These are phyloP conservation scores for Cryptosporidium sp. DNA, from an alignment of 169 alveolate species.

Conservation along the genomic window DNA sequence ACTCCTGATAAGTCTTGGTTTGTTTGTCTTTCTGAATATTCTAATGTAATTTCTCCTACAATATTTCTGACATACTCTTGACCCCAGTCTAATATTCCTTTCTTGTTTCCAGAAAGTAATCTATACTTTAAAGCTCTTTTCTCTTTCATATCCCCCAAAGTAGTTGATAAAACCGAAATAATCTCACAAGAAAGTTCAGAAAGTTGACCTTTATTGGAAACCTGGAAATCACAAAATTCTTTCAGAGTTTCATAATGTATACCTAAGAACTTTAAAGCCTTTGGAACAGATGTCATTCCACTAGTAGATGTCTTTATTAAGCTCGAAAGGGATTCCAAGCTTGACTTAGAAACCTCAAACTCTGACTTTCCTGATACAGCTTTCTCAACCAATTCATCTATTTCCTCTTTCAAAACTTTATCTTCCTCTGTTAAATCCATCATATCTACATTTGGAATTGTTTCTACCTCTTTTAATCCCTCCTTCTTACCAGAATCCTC, in stretches of 20 bases:
- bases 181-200: constrained; percentile 75
- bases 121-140: constrained; percentile 74
- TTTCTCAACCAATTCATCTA: constrained; percentile 39
- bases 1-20: constrained; percentile 62
- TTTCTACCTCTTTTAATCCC: not conserved
- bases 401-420: constrained; percentile 37
- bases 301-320: constrained; percentile 84
- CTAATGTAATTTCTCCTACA: constrained; percentile 79
- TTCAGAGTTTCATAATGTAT: constrained; percentile 81
- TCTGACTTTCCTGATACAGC: not conserved
- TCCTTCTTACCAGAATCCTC: not conserved
- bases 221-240: constrained; percentile 78
- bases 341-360: constrained; percentile 28
- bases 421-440: constrained; percentile 75
- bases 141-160: constrained; percentile 78
- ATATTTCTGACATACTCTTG: constrained; percentile 79
- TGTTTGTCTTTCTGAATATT: constrained; percentile 75
- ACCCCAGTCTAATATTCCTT: constrained; percentile 80
- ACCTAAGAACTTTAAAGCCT: constrained; percentile 86
- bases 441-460: constrained; percentile 22
- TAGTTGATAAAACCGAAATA: constrained; percentile 77
- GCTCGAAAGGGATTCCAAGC: constrained; percentile 30
- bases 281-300: constrained; percentile 88
- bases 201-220: constrained; percentile 24
- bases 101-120: constrained; percentile 67